Percentiles rank a stretch among this genome's conserved stretches.
These are phyloP conservation scores for Termitomyces sp. DNA, from an alignment of 1,284 basidiomycete genomes.

Conservation along the genomic window DNA sequence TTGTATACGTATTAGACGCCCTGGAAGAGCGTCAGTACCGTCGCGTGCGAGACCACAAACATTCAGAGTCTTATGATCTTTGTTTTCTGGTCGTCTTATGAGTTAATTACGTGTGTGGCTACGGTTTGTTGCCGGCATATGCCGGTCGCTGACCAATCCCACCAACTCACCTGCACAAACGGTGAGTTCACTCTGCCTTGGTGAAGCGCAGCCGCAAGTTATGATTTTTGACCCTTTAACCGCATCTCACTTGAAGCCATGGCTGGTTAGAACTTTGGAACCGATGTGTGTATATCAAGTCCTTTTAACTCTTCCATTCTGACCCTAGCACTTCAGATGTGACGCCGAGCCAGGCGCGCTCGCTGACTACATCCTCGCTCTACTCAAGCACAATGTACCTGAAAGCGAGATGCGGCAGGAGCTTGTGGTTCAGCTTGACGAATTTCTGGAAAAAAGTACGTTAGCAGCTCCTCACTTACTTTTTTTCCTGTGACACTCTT, in stretches of 20 bases:
- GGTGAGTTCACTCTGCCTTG: not conserved
- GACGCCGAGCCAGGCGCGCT: conserved; percentile 94
- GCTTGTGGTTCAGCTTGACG: conserved; percentile 74
- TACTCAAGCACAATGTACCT: conserved; percentile 85
- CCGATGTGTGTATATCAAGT: conserved; percentile 58
- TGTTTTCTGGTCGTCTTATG: too few relatives aligned
- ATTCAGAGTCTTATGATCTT: not conserved
- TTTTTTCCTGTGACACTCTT: conserved; percentile 1
- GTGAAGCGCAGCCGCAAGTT: conserved; percentile 9
- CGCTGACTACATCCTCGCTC: conserved; percentile 92
- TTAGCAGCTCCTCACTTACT: not conserved
- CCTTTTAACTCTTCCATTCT: not conserved
- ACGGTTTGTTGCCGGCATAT: conserved; percentile 5
- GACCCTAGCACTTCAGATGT: conserved; percentile 52
- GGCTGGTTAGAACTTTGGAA: conserved; percentile 81
- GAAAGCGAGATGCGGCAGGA: conserved; percentile 82
- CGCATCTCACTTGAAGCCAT: conserved; percentile 65
- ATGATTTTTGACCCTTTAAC: conserved; percentile 68
- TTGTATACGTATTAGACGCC: not conserved
- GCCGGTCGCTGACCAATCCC: conserved; percentile 18
- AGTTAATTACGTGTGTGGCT: too few relatives aligned
- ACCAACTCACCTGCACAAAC: not conserved
- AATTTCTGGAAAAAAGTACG: conserved; percentile 88
- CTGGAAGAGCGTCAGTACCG: not conserved
- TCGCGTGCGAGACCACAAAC: not conserved